Percentiles rank a stretch among this genome's conserved stretches.
phyloP scores from a whole-genome alignment of 177 flowering plant genomes.

The Vitis hybrid region DNA sequence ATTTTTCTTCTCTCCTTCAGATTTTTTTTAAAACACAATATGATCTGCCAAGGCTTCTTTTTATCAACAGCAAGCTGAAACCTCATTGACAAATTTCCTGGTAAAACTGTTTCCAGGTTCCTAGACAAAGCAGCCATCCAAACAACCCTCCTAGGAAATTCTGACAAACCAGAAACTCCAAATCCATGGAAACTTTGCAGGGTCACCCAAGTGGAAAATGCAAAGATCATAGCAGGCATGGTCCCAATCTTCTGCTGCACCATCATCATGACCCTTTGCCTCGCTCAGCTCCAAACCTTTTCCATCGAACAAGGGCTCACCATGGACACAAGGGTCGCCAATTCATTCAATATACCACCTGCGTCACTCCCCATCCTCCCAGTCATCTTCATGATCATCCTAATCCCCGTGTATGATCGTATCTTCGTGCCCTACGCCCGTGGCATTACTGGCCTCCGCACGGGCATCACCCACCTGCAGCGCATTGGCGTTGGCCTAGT shows the following conservation, averaged over 20 bases:
- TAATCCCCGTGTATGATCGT: constrained; percentile 41
- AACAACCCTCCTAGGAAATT: constrained; percentile 4
- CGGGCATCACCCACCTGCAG: constrained; percentile 47
- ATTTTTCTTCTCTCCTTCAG: background rate
- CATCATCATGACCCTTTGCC: constrained; percentile 48
- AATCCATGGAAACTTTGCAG: constrained; percentile 67
- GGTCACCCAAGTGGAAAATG: constrained; percentile 74
- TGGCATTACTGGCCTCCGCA: constrained; percentile 28
- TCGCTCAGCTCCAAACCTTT: constrained; percentile 64
- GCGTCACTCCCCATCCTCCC: constrained; percentile 55
- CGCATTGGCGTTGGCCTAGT: constrained; percentile 51
- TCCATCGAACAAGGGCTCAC: constrained; percentile 55
- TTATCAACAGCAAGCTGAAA: too few species aligned
- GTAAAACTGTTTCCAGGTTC: constrained; percentile 31
- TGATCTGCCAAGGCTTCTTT: background rate
- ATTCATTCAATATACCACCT: constrained; percentile 39
- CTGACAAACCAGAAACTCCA: constrained; percentile 10
- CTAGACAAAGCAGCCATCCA: constrained; percentile 72
- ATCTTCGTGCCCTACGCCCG: constrained; percentile 38
- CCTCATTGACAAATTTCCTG: background rate
- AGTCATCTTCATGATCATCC: constrained; percentile 36
- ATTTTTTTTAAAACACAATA: background rate
- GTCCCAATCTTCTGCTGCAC: constrained; percentile 52
- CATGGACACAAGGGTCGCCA: constrained; percentile 41
- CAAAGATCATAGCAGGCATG: constrained; percentile 55